Conservation (phyloP, 345 rosid genomes). For the Populus nigra region DNA sequence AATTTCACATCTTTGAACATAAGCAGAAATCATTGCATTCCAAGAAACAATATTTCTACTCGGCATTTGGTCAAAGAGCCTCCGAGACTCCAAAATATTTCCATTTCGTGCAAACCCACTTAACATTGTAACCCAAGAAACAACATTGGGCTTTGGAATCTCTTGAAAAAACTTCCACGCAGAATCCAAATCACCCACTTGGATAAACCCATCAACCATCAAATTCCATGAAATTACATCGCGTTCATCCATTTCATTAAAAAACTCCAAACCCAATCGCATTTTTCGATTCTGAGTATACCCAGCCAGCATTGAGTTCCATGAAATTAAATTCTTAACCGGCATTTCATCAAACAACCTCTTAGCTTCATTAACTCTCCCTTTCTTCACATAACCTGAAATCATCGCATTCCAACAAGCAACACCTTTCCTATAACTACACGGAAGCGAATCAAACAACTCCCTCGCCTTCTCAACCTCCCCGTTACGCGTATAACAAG, state of each 20-base stretch:
- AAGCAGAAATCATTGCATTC: conserved; percentile 46
- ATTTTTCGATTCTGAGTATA: conserved; percentile 31
- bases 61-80: conserved; percentile 34
- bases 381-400: conserved; percentile 38
- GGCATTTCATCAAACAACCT: conserved; percentile 34
- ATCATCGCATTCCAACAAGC: conserved; percentile 46
- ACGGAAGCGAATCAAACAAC: conserved; percentile 35
- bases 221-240: conserved; percentile 33
- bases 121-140: conserved; percentile 41
- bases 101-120: conserved; percentile 34
- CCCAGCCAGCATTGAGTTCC: conserved; percentile 46
- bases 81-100: conserved; percentile 28
- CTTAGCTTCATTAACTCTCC: conserved; percentile 33
- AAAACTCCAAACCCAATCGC: conserved; percentile 18
- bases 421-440: conserved; percentile 23
- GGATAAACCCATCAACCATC: conserved; percentile 33
- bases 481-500: conserved; percentile 31
- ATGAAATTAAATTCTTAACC: conserved; percentile 34
- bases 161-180: conserved; percentile 36
- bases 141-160: conserved; percentile 31
- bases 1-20: conserved; percentile 16
- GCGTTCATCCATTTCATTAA: conserved; percentile 10
- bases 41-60: conserved; percentile 38
- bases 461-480: conserved; percentile 36
- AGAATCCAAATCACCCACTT: conserved; percentile 31